Conservation (phyloP, 495 filamentous ascomycete genomes). For the Sporormia fimetaria region DNA sequence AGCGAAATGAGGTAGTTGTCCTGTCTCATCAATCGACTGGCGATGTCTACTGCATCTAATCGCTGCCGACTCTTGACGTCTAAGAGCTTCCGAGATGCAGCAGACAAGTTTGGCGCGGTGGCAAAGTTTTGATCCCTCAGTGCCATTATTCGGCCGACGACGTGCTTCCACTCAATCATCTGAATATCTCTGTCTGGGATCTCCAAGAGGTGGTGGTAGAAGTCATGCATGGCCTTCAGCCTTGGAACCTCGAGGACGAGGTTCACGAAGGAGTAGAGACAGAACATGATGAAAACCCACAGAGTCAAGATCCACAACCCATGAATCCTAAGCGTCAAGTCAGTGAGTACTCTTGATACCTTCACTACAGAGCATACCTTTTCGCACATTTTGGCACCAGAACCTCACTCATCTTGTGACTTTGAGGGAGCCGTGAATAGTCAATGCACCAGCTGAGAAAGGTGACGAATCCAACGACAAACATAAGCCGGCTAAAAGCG, state of each 20-base stretch:
- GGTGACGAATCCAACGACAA: slow-evolving; percentile 73
- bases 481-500: slow-evolving; percentile 46
- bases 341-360: not conserved
- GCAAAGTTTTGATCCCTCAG: slow-evolving; percentile 76
- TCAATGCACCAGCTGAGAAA: slow-evolving; percentile 84
- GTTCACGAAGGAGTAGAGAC: slow-evolving; percentile 67
- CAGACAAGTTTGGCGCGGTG: slow-evolving; percentile 57
- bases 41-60: slow-evolving; percentile 93
- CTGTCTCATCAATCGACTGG: slow-evolving; percentile 89
- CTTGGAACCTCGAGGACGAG: slow-evolving; percentile 64
- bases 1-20: slow-evolving; percentile 95
- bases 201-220: slow-evolving; percentile 74
- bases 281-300: slow-evolving; percentile 82
- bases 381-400: slow-evolving; percentile 71
- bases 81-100: slow-evolving; percentile 53
- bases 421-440: slow-evolving; percentile 62
- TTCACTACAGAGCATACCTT: slow-evolving; percentile 33
- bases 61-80: slow-evolving; percentile 86
- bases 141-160: slow-evolving; percentile 79
- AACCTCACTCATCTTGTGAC: slow-evolving; percentile 64
- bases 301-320: slow-evolving; percentile 62
- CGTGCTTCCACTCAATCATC: slow-evolving; percentile 89
- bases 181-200: slow-evolving; percentile 90
- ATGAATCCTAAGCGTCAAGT: slow-evolving; percentile 51
- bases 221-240: slow-evolving; percentile 71